Evolutionary conservation across 257 asterid species (phyloP).

Genomic region (Cruciata laevipes): DNA sequence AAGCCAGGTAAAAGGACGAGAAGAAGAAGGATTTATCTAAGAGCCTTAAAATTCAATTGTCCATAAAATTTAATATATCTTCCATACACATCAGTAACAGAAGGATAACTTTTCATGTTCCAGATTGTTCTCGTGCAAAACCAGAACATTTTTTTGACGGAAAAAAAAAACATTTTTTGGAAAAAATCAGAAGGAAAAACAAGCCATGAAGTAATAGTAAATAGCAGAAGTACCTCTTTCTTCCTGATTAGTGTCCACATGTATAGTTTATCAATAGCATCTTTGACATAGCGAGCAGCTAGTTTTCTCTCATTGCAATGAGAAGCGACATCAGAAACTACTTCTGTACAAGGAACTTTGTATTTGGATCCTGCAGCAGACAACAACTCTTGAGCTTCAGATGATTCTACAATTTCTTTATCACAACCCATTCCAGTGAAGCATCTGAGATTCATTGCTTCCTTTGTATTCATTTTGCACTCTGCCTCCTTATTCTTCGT

Average conservation of each 20-base stretch:
- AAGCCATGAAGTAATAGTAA: background rate
- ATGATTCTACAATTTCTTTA: slow-evolving; percentile 37
- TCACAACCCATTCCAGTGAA: slow-evolving; percentile 46
- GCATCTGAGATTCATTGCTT: slow-evolving; percentile 31
- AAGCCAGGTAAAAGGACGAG: background rate
- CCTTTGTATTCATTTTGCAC: slow-evolving; percentile 19
- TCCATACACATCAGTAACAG: background rate
- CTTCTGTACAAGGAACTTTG: slow-evolving; percentile 35
- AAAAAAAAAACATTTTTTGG: too few species aligned
- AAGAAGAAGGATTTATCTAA: background rate
- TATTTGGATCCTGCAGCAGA: slow-evolving; percentile 43
- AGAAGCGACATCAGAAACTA: slow-evolving; percentile 53
- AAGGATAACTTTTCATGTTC: background rate
- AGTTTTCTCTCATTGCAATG: slow-evolving; percentile 67
- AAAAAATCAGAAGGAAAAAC: background rate
- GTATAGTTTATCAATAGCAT: slow-evolving; percentile 54
- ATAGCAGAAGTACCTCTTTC: slow-evolving; percentile 44
- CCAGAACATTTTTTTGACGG: background rate
- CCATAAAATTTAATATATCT: background rate
- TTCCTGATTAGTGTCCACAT: slow-evolving; percentile 67
- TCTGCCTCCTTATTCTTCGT: slow-evolving; percentile 29
- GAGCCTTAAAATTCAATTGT: too few species aligned
- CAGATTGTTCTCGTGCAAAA: background rate
- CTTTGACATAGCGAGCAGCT: slow-evolving; percentile 72
- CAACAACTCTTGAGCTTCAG: slow-evolving; percentile 61